phyloP scores from a whole-genome alignment of 192 early-diverging fungal genomes.

The Entomortierella beljakovae region DNA sequence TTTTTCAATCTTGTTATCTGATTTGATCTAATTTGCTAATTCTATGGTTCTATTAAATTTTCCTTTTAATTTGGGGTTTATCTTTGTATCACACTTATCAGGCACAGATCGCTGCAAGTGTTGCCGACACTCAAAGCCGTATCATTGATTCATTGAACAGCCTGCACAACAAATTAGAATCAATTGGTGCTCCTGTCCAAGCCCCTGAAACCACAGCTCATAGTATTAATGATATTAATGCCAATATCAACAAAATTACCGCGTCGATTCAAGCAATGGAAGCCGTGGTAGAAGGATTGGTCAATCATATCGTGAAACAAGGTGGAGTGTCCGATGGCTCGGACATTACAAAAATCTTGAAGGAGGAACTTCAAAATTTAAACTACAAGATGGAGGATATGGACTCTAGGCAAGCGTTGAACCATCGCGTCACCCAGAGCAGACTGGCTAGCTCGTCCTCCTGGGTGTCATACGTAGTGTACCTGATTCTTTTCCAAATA shows the following conservation, averaged over 20 bases:
- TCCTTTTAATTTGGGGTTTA: not conserved
- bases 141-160: conserved; percentile 52
- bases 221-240: conserved; percentile 31
- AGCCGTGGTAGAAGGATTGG: conserved; percentile 47
- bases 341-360: conserved; percentile 38
- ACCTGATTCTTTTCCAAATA: conserved; percentile 36
- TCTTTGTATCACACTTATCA: not conserved
- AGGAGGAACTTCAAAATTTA: conserved; percentile 36
- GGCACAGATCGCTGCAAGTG: conserved; percentile 29
- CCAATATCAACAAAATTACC: conserved; percentile 26
- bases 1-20: too few relatives aligned
- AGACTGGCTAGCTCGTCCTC: conserved; percentile 39
- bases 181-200: conserved; percentile 27
- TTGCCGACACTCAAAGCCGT: conserved; percentile 27
- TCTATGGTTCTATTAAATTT: too few relatives aligned
- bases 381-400: conserved; percentile 54
- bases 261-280: conserved; percentile 51
- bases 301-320: conserved; percentile 37
- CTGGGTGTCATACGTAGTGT: conserved; percentile 43
- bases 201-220: conserved; percentile 30
- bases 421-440: conserved; percentile 43
- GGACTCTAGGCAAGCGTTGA: conserved; percentile 38
- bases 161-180: conserved; percentile 49
- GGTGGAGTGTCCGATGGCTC: not conserved
- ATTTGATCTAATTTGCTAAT: too few relatives aligned